A percentile compares a stretch with the other conserved stretches of the same genome.
These are phyloP conservation scores for Lichtheimia hyalospora DNA, from an alignment of 371 early-diverging fungal species.

Conservation along the genomic window DNA sequence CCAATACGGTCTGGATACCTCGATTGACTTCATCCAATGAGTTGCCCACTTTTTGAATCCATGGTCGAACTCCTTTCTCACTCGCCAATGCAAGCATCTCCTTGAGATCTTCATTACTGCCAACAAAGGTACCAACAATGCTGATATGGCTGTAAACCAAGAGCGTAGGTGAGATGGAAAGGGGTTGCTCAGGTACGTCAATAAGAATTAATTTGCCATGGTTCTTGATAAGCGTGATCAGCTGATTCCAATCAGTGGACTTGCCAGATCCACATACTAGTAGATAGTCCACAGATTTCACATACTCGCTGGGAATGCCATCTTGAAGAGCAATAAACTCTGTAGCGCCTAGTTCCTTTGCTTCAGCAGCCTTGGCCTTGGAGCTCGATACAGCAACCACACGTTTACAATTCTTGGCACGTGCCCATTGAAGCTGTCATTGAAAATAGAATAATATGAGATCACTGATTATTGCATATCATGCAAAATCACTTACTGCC, in stretches of 20 bases:
- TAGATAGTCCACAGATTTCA: conserved; percentile 46
- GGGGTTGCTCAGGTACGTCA: conserved; percentile 63
- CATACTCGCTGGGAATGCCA: conserved; percentile 7
- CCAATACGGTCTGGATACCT: conserved; percentile 57
- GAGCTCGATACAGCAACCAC: conserved; percentile 76
- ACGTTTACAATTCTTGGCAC: conserved; percentile 56
- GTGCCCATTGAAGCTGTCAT: conserved; percentile 60
- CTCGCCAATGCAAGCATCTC: conserved; percentile 76
- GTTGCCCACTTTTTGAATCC: conserved; percentile 58
- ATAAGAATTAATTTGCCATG: conserved; percentile 64
- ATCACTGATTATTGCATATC: background rate
- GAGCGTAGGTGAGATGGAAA: conserved; percentile 36
- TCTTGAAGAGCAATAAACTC: conserved; percentile 26
- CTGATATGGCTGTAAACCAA: conserved; percentile 53
- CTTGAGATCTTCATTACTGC: conserved; percentile 51
- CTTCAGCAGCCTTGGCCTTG: conserved; percentile 64
- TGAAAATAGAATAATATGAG: background rate
- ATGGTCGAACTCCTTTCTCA: conserved; percentile 64
- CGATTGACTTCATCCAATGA: conserved; percentile 65
- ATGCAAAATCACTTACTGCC: conserved; percentile 30
- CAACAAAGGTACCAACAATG: conserved; percentile 73
- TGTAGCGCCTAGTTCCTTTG: conserved; percentile 69
- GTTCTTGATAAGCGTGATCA: conserved; percentile 50
- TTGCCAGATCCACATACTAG: conserved; percentile 58
- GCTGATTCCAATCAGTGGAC: conserved; percentile 50